Percentiles rank a stretch among this genome's conserved stretches.
Evolutionary conservation across 208 protist species (phyloP).

Genomic region (Crithidia expoeki): DNA sequence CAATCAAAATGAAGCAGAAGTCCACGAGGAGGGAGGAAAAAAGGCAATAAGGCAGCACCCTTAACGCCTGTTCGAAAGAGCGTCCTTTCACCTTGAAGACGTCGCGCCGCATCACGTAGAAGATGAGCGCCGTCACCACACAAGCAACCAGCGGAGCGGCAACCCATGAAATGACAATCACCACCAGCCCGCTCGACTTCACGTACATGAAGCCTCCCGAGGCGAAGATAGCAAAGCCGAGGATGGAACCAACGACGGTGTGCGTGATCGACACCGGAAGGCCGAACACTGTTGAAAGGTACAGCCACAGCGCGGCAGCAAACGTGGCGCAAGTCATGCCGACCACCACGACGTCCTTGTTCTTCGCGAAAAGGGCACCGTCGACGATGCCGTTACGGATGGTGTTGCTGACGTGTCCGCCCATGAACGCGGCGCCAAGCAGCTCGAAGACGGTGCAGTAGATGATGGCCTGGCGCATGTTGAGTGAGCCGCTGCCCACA

Average conservation of each 20-base stretch:
- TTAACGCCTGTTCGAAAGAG: slow-evolving; percentile 64
- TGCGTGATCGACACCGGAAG: slow-evolving; percentile 86
- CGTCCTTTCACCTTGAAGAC: slow-evolving; percentile 65
- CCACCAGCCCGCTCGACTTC: slow-evolving; percentile 50
- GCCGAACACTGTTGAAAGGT: slow-evolving; percentile 80
- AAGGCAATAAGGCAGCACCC: slow-evolving; percentile 75
- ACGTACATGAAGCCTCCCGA: slow-evolving; percentile 58
- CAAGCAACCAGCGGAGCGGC: slow-evolving; percentile 62
- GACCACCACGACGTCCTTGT: slow-evolving; percentile 70
- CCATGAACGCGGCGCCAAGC: slow-evolving; percentile 86
- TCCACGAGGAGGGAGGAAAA: slow-evolving; percentile 68
- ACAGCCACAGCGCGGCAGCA: slow-evolving; percentile 73
- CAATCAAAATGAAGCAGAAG: slow-evolving; percentile 76
- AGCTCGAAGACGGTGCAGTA: slow-evolving; percentile 86
- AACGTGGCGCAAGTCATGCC: slow-evolving; percentile 83
- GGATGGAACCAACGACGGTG: slow-evolving; percentile 79
- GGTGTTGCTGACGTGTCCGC: slow-evolving; percentile 74
- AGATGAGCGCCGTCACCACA: slow-evolving; percentile 63
- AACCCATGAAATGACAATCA: slow-evolving; percentile 79
- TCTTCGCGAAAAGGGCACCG: slow-evolving; percentile 58
- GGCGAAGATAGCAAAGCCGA: slow-evolving; percentile 75
- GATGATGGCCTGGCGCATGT: slow-evolving; percentile 80
- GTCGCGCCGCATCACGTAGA: slow-evolving; percentile 61
- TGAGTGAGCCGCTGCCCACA: slow-evolving; percentile 80
- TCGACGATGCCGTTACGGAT: slow-evolving; percentile 81